Conservation (phyloP, 2,329 filamentous ascomycete genomes). For the Colletotrichum liriopes region DNA sequence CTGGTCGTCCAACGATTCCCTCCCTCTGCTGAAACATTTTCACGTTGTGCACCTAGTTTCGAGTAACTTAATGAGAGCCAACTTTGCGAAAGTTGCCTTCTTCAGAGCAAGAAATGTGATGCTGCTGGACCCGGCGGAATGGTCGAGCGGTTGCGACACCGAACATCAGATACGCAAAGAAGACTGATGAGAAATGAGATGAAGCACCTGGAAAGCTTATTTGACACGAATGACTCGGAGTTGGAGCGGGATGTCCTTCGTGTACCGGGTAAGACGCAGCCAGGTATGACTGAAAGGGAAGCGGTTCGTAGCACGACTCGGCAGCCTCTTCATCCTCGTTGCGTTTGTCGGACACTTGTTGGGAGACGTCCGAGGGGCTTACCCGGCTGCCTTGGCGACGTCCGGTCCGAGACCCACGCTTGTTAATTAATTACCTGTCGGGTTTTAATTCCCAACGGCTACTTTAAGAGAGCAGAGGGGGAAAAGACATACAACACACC, state of each 20-base stretch:
- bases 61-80: not conserved
- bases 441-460: not conserved
- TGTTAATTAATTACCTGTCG: not conserved
- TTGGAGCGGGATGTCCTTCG: not conserved
- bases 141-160: slow-evolving; percentile 13
- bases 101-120: not conserved
- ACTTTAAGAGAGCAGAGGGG: not conserved
- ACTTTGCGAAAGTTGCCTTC: not conserved
- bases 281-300: not conserved
- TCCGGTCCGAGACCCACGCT: slow-evolving; percentile 16
- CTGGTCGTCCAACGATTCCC: slow-evolving; percentile 1
- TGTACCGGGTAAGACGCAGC: not conserved
- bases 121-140: slow-evolving; percentile 13
- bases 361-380: slow-evolving; percentile 18
- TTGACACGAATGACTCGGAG: not conserved
- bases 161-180: slow-evolving; percentile 22
- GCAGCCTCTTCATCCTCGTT: not conserved
- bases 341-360: slow-evolving; percentile 6
- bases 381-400: not conserved
- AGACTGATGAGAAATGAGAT: not conserved
- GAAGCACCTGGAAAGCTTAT: slow-evolving; percentile 5
- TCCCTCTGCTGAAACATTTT: slow-evolving; percentile 3
- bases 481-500: not conserved
- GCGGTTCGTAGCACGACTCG: not conserved
- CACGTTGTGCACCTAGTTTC: not conserved